Conservation (phyloP, 2,329 filamentous ascomycete genomes). For the Xylaria sp. region DNA sequence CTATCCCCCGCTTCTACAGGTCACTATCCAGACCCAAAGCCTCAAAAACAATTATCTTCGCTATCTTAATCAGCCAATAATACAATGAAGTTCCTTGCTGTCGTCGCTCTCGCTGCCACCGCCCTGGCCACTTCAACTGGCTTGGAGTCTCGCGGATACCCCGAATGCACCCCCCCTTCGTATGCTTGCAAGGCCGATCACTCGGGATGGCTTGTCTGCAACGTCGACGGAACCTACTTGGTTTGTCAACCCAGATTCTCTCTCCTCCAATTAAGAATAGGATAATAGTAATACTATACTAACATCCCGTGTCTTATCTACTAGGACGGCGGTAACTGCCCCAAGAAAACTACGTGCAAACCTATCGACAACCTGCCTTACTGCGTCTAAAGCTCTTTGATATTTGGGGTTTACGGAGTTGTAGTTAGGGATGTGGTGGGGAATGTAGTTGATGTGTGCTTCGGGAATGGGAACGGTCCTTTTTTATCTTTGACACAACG, state of each 20-base stretch:
- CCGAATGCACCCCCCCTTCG: conserved; percentile 41
- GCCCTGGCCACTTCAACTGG: conserved; percentile 39
- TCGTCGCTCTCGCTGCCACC: conserved; percentile 36
- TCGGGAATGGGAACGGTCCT: conserved; percentile 17
- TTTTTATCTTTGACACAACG: neutral
- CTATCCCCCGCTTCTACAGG: neutral
- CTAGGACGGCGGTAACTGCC: conserved; percentile 46
- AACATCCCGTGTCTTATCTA: neutral
- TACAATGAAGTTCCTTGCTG: conserved; percentile 47
- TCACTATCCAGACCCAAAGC: neutral
- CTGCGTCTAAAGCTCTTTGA: conserved; percentile 40
- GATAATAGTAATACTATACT: neutral
- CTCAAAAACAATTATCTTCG: neutral
- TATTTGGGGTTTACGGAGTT: neutral
- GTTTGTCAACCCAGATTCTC: conserved; percentile 38
- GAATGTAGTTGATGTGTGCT: neutral
- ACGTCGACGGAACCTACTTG: conserved; percentile 45
- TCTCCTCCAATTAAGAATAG: neutral
- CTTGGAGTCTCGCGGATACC: conserved; percentile 15
- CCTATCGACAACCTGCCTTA: conserved; percentile 48
- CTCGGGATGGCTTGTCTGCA: conserved; percentile 49
- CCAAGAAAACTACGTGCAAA: conserved; percentile 42
- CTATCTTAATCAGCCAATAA: conserved; percentile 15
- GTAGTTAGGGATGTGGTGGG: neutral
- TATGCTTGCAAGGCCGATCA: conserved; percentile 48